Evolutionary conservation across 371 early-diverging fungal species (phyloP).

Genomic region (Mortierella sp.): DNA sequence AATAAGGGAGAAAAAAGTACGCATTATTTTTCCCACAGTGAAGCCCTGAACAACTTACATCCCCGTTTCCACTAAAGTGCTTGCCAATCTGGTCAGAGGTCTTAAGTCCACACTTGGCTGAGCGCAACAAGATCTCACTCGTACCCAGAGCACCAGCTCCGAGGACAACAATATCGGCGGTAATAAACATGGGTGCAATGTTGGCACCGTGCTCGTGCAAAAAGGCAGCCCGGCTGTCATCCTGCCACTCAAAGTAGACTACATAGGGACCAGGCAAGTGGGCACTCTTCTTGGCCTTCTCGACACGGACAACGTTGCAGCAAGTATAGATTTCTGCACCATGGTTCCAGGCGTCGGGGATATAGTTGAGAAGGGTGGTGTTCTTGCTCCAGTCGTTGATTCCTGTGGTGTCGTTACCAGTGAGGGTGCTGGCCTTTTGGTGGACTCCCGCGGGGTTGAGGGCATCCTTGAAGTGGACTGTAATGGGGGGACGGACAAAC

Average conservation of each 20-base stretch:
- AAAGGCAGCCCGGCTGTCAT: constrained; percentile 34
- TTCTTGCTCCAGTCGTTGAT: constrained; percentile 63
- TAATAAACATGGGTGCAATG: constrained; percentile 57
- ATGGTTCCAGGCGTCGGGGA: constrained; percentile 62
- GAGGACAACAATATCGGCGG: constrained; percentile 60
- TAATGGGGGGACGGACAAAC: constrained; percentile 57
- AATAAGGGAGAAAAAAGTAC: background rate
- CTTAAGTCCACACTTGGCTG: constrained; percentile 44
- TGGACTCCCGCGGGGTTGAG: constrained; percentile 59
- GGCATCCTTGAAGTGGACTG: constrained; percentile 57
- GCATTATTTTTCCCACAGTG: background rate
- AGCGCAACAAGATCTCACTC: constrained; percentile 57
- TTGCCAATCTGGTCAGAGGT: constrained; percentile 55
- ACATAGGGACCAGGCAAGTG: constrained; percentile 32
- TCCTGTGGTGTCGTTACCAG: constrained; percentile 60
- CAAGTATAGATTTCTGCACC: constrained; percentile 60
- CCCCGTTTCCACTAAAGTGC: constrained; percentile 61
- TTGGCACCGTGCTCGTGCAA: constrained; percentile 39
- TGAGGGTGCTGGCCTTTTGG: constrained; percentile 54
- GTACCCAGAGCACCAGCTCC: constrained; percentile 60
- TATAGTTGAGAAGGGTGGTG: constrained; percentile 59
- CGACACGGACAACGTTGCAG: constrained; percentile 56
- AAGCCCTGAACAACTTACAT: constrained; percentile 48
- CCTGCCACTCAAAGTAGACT: constrained; percentile 62
- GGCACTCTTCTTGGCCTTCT: constrained; percentile 33